Evolutionary conservation across 345 rosid genomes (phyloP).

Genomic region (Dipteronia sinensis): DNA sequence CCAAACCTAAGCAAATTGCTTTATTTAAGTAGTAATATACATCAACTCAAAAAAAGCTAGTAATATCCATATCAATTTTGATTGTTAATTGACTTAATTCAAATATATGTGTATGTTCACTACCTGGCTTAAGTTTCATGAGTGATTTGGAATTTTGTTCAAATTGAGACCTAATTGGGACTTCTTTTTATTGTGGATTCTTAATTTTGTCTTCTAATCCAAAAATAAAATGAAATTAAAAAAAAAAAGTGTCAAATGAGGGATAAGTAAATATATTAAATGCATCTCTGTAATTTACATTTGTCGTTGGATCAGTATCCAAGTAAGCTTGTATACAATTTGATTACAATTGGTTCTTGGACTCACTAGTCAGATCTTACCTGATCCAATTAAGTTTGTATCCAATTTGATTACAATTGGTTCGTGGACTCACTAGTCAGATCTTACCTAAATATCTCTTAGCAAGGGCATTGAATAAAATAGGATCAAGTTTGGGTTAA

Average conservation of each 20-base stretch:
- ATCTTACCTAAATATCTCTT: background rate
- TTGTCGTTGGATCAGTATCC: background rate
- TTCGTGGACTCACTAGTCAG: background rate
- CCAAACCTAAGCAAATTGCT: background rate
- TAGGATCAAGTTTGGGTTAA: background rate
- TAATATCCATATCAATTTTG: background rate
- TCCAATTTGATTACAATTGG: background rate
- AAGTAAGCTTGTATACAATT: background rate
- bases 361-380: background rate
- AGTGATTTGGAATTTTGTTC: background rate
- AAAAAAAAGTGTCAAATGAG: background rate
- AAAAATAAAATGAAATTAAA: background rate
- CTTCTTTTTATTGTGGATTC: too few species aligned
- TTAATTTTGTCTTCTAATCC: background rate
- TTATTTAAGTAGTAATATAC: too few species aligned
- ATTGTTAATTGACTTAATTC: background rate
- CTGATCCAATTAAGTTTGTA: too few species aligned
- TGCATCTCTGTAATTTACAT: background rate
- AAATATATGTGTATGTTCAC: background rate
- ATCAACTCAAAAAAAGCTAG: background rate
- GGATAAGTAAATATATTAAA: background rate
- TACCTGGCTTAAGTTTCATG: background rate
- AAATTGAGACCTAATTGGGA: background rate
- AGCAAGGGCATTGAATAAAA: background rate
- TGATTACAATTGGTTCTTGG: background rate